These are phyloP conservation scores for Talaromyces marneffei DNA, from an alignment of 2,329 filamentous ascomycete species.

Conservation along the genomic window DNA sequence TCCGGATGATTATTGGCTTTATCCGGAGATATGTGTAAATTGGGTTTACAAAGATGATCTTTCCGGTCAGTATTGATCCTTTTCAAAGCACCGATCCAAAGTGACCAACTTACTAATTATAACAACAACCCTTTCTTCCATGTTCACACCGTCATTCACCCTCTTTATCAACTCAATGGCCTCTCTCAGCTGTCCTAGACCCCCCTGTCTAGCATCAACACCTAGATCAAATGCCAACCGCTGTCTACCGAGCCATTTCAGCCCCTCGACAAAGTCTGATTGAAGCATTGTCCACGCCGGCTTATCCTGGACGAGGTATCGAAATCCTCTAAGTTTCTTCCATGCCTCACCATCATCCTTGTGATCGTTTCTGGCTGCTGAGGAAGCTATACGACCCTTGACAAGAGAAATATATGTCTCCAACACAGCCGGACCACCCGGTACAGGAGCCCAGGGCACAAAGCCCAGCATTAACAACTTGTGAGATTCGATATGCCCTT, in stretches of 20 bases:
- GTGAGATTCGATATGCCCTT: slow-evolving; percentile 53
- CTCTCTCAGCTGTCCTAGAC: slow-evolving; percentile 67
- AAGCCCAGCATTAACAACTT: slow-evolving; percentile 59
- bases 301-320: slow-evolving; percentile 78
- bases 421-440: slow-evolving; percentile 56
- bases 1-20: slow-evolving; percentile 40
- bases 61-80: not conserved
- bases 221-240: slow-evolving; percentile 75
- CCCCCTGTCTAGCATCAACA: slow-evolving; percentile 72
- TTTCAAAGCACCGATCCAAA: not conserved
- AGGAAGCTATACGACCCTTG: slow-evolving; percentile 35
- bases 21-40: slow-evolving; percentile 53
- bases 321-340: slow-evolving; percentile 67
- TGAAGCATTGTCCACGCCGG: slow-evolving; percentile 59
- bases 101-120: slow-evolving; percentile 54
- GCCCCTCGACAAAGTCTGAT: slow-evolving; percentile 57
- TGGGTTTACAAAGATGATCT: slow-evolving; percentile 90
- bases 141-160: slow-evolving; percentile 55
- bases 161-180: slow-evolving; percentile 62
- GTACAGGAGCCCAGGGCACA: slow-evolving; percentile 80
- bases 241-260: slow-evolving; percentile 59
- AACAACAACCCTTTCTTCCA: slow-evolving; percentile 54
- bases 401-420: slow-evolving; percentile 60
- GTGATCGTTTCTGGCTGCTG: slow-evolving; percentile 46
- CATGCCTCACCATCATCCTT: slow-evolving; percentile 57